Percentiles rank a stretch among this genome's conserved stretches.
Conservation (phyloP, 1,284 basidiomycete genomes). For the Singerocomus inundabilis region DNA sequence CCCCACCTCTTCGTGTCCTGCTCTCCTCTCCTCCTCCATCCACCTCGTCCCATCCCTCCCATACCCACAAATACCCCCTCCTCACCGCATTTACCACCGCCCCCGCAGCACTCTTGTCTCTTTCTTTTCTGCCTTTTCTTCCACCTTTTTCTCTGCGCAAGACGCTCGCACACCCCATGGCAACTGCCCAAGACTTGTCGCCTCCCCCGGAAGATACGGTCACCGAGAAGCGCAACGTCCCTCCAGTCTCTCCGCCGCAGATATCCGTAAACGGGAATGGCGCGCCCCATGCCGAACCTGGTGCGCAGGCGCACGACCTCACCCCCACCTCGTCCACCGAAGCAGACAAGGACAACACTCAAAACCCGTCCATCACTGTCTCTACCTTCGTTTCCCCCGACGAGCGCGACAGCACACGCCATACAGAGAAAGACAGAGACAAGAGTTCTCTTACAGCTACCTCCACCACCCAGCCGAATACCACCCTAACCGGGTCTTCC, state of each 20-base stretch:
- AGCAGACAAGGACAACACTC: conserved; percentile 34
- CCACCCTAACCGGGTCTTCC: conserved; percentile 25
- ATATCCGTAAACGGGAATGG: conserved; percentile 29
- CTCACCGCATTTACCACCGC: background rate
- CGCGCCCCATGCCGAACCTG: conserved; percentile 15
- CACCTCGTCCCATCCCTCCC: conserved; percentile 9
- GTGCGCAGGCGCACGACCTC: conserved; percentile 36
- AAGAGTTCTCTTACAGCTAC: conserved; percentile 43
- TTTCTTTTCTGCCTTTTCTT: background rate
- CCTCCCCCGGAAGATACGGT: conserved; percentile 14
- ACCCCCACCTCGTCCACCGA: conserved; percentile 35
- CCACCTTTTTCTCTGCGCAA: conserved; percentile 4
- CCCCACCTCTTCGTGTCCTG: conserved; percentile 21
- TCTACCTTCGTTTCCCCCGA: conserved; percentile 35
- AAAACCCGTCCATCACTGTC: conserved; percentile 33
- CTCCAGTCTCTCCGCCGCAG: conserved; percentile 18
- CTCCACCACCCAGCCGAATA: conserved; percentile 35
- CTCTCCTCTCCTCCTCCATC: conserved; percentile 20
- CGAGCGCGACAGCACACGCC: conserved; percentile 34
- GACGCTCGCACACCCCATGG: conserved; percentile 20
- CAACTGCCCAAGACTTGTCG: conserved; percentile 20
- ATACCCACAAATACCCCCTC: conserved; percentile 30
- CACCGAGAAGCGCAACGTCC: conserved; percentile 25
- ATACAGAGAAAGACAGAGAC: conserved; percentile 42
- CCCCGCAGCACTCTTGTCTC: background rate